phyloP scores from a whole-genome alignment of 495 filamentous ascomycete genomes.

The Xylaria venustula region DNA sequence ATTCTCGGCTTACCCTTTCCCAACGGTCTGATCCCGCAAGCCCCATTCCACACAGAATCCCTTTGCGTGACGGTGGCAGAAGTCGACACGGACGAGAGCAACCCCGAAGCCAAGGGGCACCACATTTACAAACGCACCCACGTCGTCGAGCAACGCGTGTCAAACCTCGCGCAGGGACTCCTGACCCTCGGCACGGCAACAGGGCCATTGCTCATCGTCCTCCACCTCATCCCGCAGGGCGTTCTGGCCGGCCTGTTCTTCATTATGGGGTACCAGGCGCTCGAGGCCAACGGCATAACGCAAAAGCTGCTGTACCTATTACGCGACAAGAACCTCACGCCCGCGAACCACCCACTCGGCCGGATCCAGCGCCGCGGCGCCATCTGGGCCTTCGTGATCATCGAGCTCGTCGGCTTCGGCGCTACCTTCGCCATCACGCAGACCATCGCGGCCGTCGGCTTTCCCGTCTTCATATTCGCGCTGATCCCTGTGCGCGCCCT shows the following conservation, averaged over 20 bases:
- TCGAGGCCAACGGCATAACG: constrained; percentile 79
- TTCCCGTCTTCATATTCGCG: constrained; percentile 80
- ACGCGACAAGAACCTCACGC: constrained; percentile 64
- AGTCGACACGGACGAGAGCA: constrained; percentile 53
- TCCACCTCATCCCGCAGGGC: constrained; percentile 83
- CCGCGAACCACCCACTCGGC: constrained; percentile 64
- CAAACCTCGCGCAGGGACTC: constrained; percentile 81
- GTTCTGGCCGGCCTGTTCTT: constrained; percentile 93
- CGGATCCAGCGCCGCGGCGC: constrained; percentile 57
- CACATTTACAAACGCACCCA: constrained; percentile 60
- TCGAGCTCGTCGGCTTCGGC: constrained; percentile 79
- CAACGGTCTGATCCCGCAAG: constrained; percentile 90
- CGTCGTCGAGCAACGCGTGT: constrained; percentile 89
- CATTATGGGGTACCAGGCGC: constrained; percentile 86
- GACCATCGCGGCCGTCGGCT: constrained; percentile 91
- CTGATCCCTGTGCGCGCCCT: constrained; percentile 76
- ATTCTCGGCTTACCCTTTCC: constrained; percentile 86
- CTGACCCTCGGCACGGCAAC: constrained; percentile 85
- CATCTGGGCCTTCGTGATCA: constrained; percentile 72
- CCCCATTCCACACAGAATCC: constrained; percentile 86
- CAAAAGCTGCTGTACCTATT: constrained; percentile 74
- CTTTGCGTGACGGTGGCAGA: constrained; percentile 71
- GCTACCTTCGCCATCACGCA: constrained; percentile 94
- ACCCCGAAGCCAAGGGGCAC: constrained; percentile 50
- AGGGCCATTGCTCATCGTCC: constrained; percentile 75